These are phyloP conservation scores for Aquilaria yunnanensis DNA, from an alignment of 345 rosid genomes.

Conservation along the genomic window DNA sequence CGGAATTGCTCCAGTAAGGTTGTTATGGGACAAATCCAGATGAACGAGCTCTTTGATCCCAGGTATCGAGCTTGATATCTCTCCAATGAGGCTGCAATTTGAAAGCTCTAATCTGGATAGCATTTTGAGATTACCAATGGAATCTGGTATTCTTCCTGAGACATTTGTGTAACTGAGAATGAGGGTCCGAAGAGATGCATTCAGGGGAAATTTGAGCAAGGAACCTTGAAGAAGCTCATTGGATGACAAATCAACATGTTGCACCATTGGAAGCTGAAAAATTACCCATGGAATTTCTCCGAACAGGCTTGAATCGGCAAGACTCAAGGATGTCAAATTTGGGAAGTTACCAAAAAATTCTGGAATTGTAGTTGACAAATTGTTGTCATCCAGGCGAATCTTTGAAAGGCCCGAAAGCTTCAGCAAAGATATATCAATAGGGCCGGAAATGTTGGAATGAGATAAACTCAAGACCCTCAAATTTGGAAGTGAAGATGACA, in stretches of 20 bases:
- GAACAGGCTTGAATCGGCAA: neutral
- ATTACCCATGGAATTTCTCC: conserved; percentile 22
- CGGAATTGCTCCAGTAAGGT: conserved; percentile 26
- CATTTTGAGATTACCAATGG: conserved; percentile 15
- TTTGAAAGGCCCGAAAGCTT: conserved; percentile 19
- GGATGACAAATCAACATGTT: conserved; percentile 18
- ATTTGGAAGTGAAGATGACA: conserved; percentile 25
- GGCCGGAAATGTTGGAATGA: conserved; percentile 28
- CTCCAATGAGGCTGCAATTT: conserved; percentile 7
- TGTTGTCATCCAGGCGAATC: conserved; percentile 15
- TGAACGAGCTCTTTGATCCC: conserved; percentile 10
- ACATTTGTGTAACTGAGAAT: conserved; percentile 22
- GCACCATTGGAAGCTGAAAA: conserved; percentile 17
- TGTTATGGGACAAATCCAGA: conserved; percentile 23
- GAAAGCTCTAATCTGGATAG: conserved; percentile 16
- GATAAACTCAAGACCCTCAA: conserved; percentile 36
- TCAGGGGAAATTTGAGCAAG: neutral
- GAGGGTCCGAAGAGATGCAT: conserved; percentile 20
- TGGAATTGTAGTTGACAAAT: conserved; percentile 20
- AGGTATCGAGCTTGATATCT: conserved; percentile 21
- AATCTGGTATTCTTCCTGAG: conserved; percentile 19
- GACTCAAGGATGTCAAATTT: conserved; percentile 13
- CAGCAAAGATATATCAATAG: conserved; percentile 16
- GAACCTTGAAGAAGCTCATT: conserved; percentile 21
- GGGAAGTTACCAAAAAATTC: conserved; percentile 19